Evolutionary conservation across 345 rosid genomes (phyloP).

Genomic region (Trapa bicornis): DNA sequence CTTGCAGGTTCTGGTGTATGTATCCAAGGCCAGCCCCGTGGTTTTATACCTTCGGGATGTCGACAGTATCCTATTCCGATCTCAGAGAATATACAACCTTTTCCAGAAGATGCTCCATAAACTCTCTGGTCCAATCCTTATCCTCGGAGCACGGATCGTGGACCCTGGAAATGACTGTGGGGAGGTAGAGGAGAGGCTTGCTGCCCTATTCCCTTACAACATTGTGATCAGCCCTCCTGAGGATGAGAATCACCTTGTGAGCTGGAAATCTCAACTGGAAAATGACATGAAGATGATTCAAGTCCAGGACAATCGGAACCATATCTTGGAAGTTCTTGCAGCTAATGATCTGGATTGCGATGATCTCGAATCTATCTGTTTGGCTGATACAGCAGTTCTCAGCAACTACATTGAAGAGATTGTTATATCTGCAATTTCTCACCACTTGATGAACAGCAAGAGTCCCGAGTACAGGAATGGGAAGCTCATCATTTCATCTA

Average conservation of each 20-base stretch:
- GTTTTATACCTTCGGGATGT: slow-evolving; percentile 78
- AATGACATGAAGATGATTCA: slow-evolving; percentile 92
- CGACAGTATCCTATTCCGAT: slow-evolving; percentile 49
- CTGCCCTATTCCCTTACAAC: slow-evolving; percentile 67
- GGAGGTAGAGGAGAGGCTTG: slow-evolving; percentile 55
- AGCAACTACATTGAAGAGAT: slow-evolving; percentile 83
- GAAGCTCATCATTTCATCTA: slow-evolving; percentile 65
- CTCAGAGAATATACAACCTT: slow-evolving; percentile 52
- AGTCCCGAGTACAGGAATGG: slow-evolving; percentile 74
- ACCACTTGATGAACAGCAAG: slow-evolving; percentile 77
- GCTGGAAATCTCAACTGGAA: slow-evolving; percentile 88
- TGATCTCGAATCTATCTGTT: slow-evolving; percentile 59
- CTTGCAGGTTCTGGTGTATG: slow-evolving; percentile 56
- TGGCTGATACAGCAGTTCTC: slow-evolving; percentile 56
- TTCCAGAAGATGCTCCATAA: slow-evolving; percentile 71
- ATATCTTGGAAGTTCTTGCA: slow-evolving; percentile 80
- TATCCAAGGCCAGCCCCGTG: slow-evolving; percentile 65
- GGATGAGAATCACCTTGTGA: slow-evolving; percentile 63
- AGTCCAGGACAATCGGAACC: slow-evolving; percentile 81
- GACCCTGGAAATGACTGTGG: slow-evolving; percentile 31
- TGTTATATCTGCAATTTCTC: slow-evolving; percentile 77
- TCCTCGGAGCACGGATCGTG: slow-evolving; percentile 67
- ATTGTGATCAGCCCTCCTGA: slow-evolving; percentile 83
- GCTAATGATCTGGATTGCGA: slow-evolving; percentile 82
- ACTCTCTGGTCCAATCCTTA: slow-evolving; percentile 64